Base-by-base conservation (phyloP, 106 monocot genomes). In the Dioscorea alata region DNA sequence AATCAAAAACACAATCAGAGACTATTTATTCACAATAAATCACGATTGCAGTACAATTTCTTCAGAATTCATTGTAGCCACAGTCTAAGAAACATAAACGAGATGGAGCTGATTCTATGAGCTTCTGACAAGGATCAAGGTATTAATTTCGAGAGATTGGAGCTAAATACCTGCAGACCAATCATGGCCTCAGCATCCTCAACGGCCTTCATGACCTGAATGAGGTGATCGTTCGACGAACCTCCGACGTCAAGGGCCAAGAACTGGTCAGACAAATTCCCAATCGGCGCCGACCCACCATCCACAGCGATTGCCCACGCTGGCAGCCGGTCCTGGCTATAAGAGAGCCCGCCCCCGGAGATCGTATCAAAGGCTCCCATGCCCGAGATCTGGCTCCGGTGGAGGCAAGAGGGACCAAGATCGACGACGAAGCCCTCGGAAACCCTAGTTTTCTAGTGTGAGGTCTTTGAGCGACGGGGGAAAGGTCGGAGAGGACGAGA, bases 171-270 rank as follows among this genome's bases (percentile, higher is more conserved):
- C 64, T 65, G 64, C 4, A 35, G 34, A 21, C 1, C 18, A 35
- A 65, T 65, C 15, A 65, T 20, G 12, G 4, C n/a, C 64, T 65
- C 64, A 4, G 64, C 64, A 35, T 65, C 64, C 64, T 65, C 64
- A 1, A 65, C 64, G 42, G 64, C 64, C 16, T 65, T 65, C 64
- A 4, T 65, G 8, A 65, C 64, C 64, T 65, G 64, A 35, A 65
- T 6, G 42, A 65, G 20, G 64, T 42, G 64, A 19, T 65, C 62
- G 0, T 31, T 23, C 6, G 62, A 65, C 34, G 64, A 35, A 5
- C 42, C 64, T 10, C 18, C 64, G n/a, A 42, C 34, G 35, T 21
- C 23, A 1, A 59, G 59, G 12, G 4, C 64, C 42, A 13, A 34
- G 9, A 65, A 65, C 42, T 35, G 34, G 28, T 65, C 64, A 19